Evolutionary conservation across 257 asterid species (phyloP), one percentile per base, ranked within the genome.

Genomic region (Nicotiana tabacum): DNA sequence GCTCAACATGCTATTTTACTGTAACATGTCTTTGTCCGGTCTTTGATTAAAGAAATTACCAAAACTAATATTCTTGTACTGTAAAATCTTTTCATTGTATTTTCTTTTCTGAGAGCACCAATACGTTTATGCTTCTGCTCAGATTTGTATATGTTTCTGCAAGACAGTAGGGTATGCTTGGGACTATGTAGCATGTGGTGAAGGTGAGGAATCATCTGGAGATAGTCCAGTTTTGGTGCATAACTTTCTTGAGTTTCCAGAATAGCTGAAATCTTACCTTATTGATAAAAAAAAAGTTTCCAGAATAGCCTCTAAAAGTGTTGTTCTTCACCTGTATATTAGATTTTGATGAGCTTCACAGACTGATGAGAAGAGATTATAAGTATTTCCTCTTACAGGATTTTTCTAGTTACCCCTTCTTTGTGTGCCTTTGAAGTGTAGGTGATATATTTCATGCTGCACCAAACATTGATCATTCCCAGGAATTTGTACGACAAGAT

Each of bases 361-460:
- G 80, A 74, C 18, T 48, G 53, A 27, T 74, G 80, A 74, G 62
- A 74, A 46, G 24, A 48, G 80, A 74, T 60, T 3, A 48, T 24
- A 46, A 74, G 80, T 74, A 11, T 48, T 48, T 74, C 43, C 80
- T 43, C 62, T 74, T 74, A 24, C 32, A 27, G 5, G 43, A 74
- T 24, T 24, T 48, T 74, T 74, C 62, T 74, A 11, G 43, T 48
- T 27, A 27, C 46, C 76, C 68, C 27, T 43, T 83, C 57, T 85
- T 27, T 67, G 43, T 15, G 3, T 76, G 78, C 56, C 30, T 83
- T 37, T 67, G 67, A 83, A 81, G 82, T 33, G 29, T 81, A 85
- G 92, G 93, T 82, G 93, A 90, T 68, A 85, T 86, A 80, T 90
- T 90, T 83, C 93, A 90, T 18, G 93, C 92, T 29, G 93, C 93